Evolutionary conservation across 2,329 filamentous ascomycete genomes (phyloP), one percentile per base, ranked within the genome.

Genomic region (Daldinia sp.): DNA sequence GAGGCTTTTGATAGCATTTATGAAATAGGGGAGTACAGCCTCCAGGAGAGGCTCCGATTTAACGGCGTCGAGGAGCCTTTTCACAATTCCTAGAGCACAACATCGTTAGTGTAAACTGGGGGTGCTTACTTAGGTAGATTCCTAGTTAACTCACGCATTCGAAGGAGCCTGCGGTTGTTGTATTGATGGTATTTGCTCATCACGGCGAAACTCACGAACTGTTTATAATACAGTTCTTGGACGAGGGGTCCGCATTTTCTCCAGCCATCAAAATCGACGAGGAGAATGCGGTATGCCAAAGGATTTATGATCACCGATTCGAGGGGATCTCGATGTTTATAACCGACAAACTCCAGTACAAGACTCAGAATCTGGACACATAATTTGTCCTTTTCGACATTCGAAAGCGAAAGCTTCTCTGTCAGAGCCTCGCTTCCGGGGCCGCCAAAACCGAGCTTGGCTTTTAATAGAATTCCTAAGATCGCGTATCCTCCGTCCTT

Each of bases 251-350:
- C 90, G 23, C 92, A 92, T 79, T 89, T 90, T 71, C 95, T 89
- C 96, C 96, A 99, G 20, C 95, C 92, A 75, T 98, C 95, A 72
- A 97, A 89, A 79, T 99, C 96, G 60, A 98, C 93, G 30, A 99
- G 85, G 18, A 99, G 84, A 37, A 97, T 91, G 51, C 96, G 90
- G 80, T 98, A 99, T 3, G 95, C 96, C 69, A 99, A 86, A 0
- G 96, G 95, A 74, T 99, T 99, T 73, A 97, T 92, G 77, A 99
- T 97, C 74, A 98, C 93, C 1, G 95, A 98, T 65, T 95, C 91
- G 65, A 93, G 89, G 0, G 94, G 93, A 37, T 90, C 86, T n/a
- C 87, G 83, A 71, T 91, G 90, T 68, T 94, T 90, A 79, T 97
- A 98, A 2, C 96, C 96, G 66, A 98, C 90, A 78, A 98, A 99